Evolutionary conservation across 768 basidiomycete genomes (phyloP).

Genomic region (Leccinum imitatum): DNA sequence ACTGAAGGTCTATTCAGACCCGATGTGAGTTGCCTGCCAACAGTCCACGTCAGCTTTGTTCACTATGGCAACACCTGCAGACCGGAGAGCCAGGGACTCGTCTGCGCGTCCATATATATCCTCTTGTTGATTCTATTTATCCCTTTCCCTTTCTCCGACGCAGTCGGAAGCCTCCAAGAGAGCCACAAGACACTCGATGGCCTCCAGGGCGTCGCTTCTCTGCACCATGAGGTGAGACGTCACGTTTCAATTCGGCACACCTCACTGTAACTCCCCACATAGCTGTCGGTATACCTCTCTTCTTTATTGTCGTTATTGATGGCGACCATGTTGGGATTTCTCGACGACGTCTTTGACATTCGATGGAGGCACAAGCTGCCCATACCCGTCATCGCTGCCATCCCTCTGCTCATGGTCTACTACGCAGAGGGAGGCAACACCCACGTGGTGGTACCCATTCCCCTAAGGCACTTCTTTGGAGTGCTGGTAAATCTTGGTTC

Average conservation of each 20-base stretch:
- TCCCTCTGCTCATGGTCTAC: slow-evolving; percentile 94
- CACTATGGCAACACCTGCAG: slow-evolving; percentile 41
- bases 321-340: slow-evolving; percentile 91
- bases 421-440: slow-evolving; percentile 94
- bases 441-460: slow-evolving; percentile 88
- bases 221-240: slow-evolving; percentile 70
- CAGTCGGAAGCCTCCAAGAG: slow-evolving; percentile 49
- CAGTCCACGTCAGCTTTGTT: background rate
- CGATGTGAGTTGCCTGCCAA: slow-evolving; percentile 51
- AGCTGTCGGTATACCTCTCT: slow-evolving; percentile 93
- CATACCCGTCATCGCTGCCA: slow-evolving; percentile 92
- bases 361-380: slow-evolving; percentile 98
- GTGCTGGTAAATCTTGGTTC: slow-evolving; percentile 85
- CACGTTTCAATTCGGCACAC: background rate
- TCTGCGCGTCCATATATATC: slow-evolving; percentile 88
- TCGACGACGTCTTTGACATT: slow-evolving; percentile 98
- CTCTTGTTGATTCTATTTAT: slow-evolving; percentile 88
- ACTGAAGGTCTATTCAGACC: slow-evolving; percentile 73
- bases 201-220: slow-evolving; percentile 45
- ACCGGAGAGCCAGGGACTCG: slow-evolving; percentile 91
- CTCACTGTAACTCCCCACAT: background rate
- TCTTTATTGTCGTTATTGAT: slow-evolving; percentile 89
- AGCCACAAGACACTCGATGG: slow-evolving; percentile 48
- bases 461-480: slow-evolving; percentile 69
- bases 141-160: slow-evolving; percentile 88